phyloP scores from a whole-genome alignment of 495 filamentous ascomycete species.

The Lichina pygmaea region DNA sequence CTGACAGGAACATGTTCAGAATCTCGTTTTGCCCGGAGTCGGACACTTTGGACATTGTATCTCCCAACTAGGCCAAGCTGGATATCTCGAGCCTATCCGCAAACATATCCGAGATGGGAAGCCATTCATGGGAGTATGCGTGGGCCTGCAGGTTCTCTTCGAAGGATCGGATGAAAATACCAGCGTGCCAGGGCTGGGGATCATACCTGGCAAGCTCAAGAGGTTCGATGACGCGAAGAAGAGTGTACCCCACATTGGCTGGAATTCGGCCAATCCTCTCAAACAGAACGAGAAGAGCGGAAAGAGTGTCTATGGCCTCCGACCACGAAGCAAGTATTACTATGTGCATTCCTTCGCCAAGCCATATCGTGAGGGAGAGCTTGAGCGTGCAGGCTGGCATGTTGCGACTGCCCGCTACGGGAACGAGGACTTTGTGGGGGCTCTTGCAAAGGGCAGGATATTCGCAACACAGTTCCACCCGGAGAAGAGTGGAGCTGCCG shows the following conservation, averaged over 20 bases:
- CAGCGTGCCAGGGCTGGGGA: slow-evolving; percentile 37
- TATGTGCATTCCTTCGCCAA: slow-evolving; percentile 91
- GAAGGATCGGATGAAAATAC: slow-evolving; percentile 55
- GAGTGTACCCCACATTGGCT: slow-evolving; percentile 90
- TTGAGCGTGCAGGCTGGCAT: slow-evolving; percentile 60
- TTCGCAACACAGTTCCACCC: slow-evolving; percentile 93
- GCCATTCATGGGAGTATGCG: slow-evolving; percentile 95
- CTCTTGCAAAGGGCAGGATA: slow-evolving; percentile 56
- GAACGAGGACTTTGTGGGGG: slow-evolving; percentile 73
- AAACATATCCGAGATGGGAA: slow-evolving; percentile 65
- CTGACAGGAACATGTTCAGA: slow-evolving; percentile 20
- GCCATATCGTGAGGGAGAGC: slow-evolving; percentile 37
- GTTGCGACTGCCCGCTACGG: slow-evolving; percentile 77
- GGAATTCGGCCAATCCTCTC: slow-evolving; percentile 58
- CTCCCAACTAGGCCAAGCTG: slow-evolving; percentile 47
- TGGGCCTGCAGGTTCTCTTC: slow-evolving; percentile 79
- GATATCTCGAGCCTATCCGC: slow-evolving; percentile 54
- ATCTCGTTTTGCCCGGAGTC: slow-evolving; percentile 81
- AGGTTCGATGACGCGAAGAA: slow-evolving; percentile 57
- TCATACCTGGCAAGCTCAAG: slow-evolving; percentile 42
- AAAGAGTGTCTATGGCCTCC: slow-evolving; percentile 43
- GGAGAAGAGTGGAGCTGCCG: slow-evolving; percentile 83
- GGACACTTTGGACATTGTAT: slow-evolving; percentile 95
- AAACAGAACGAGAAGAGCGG: slow-evolving; percentile 17
- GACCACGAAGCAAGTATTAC: slow-evolving; percentile 76